Evolutionary conservation across 108 stramenopile species (phyloP).

Genomic region (Conticribra weissflogii): DNA sequence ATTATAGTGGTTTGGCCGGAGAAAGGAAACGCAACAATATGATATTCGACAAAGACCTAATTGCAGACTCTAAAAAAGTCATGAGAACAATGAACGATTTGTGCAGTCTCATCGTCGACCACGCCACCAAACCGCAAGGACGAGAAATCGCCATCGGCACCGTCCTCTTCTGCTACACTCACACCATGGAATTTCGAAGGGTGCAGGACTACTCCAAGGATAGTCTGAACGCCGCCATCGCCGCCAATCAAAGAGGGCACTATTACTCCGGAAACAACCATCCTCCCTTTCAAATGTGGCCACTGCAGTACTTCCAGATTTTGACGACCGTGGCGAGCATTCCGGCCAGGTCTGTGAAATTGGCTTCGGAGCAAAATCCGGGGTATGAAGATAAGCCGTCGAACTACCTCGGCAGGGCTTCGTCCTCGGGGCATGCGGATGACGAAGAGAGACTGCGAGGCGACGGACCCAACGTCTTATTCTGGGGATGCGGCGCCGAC

Average conservation of each 20-base stretch:
- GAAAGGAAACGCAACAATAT: too few species aligned
- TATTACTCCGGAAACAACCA: slow-evolving; percentile 4
- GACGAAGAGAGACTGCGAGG: neutral
- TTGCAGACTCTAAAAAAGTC: neutral
- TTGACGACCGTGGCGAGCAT: slow-evolving; percentile 2
- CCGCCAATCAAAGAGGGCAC: too few species aligned
- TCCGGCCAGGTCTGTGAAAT: slow-evolving; percentile 3
- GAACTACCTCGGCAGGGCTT: neutral
- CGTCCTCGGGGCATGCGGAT: too few species aligned
- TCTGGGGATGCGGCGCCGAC: slow-evolving; percentile 23
- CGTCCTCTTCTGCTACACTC: slow-evolving; percentile 6
- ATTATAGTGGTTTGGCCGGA: too few species aligned
- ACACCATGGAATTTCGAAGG: too few species aligned
- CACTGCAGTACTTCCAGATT: slow-evolving; percentile 8
- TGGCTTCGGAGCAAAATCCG: neutral
- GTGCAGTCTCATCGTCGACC: neutral
- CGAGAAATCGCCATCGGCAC: neutral
- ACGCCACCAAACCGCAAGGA: neutral
- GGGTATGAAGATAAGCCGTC: neutral
- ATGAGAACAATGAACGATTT: slow-evolving; percentile 4
- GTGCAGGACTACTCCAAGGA: too few species aligned
- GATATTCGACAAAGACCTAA: neutral
- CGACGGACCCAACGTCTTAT: slow-evolving; percentile 7
- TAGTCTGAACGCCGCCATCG: too few species aligned
- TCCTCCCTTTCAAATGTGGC: slow-evolving; percentile 6